These are phyloP conservation scores for Malus hybrid DNA, from an alignment of 331 rosid species.

Conservation along the genomic window DNA sequence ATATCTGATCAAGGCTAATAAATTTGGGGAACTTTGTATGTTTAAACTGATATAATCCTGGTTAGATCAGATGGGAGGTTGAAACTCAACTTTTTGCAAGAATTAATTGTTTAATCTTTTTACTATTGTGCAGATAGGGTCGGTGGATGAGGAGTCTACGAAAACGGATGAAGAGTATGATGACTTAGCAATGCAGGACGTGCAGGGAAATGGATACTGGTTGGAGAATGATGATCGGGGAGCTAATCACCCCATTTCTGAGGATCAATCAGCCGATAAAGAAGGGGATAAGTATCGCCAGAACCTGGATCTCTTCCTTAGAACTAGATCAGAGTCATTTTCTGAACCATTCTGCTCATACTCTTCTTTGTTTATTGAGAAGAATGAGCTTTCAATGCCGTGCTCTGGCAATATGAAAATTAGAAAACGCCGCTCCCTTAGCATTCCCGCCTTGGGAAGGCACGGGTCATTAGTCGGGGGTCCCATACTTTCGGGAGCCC, in stretches of 20 bases:
- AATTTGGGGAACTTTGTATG: not conserved
- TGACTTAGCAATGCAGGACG: conserved; percentile 85
- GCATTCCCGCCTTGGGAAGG: conserved; percentile 74
- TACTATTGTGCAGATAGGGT: conserved; percentile 55
- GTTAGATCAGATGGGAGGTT: not conserved
- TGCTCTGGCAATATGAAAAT: conserved; percentile 40
- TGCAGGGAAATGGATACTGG: conserved; percentile 49
- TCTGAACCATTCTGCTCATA: conserved; percentile 37
- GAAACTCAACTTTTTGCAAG: not conserved
- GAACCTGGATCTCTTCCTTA: conserved; percentile 43
- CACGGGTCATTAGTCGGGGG: conserved; percentile 44
- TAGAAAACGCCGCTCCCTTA: conserved; percentile 66
- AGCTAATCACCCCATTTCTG: conserved; percentile 15
- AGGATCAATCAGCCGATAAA: conserved; percentile 16
- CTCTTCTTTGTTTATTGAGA: conserved; percentile 45
- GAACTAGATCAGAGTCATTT: conserved; percentile 48
- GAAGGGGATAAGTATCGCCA: conserved; percentile 33
- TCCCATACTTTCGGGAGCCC: conserved; percentile 69
- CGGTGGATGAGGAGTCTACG: conserved; percentile 94
- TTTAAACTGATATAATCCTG: not conserved
- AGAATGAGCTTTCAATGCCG: conserved; percentile 23
- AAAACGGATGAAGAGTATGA: conserved; percentile 96
- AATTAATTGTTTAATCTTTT: not conserved
- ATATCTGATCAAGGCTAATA: not conserved
- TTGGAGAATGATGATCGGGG: conserved; percentile 39